These are phyloP conservation scores for Orbilia brochopaga DNA, from an alignment of 2,329 filamentous ascomycete species.

Conservation along the genomic window DNA sequence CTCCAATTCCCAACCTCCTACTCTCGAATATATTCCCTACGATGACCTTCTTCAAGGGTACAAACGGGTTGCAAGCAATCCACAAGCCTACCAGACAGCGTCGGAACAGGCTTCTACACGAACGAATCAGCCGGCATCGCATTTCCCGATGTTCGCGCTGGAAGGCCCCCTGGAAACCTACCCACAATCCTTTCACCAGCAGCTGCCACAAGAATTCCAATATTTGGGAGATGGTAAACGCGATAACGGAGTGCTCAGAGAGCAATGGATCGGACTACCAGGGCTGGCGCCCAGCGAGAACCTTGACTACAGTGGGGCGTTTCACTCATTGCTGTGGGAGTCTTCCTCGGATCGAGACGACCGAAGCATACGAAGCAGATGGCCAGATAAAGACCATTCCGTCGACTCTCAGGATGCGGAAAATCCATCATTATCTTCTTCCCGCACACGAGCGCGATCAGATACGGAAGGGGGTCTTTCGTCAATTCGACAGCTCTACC, in stretches of 20 bases:
- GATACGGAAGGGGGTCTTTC: slow-evolving; percentile 31
- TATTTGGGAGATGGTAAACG: slow-evolving; percentile 21
- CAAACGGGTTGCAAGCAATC: neutral
- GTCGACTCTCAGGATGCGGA: slow-evolving; percentile 21
- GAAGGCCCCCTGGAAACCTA: slow-evolving; percentile 37
- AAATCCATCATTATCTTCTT: slow-evolving; percentile 23
- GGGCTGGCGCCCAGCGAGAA: slow-evolving; percentile 15
- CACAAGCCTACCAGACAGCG: neutral
- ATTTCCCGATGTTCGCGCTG: slow-evolving; percentile 37
- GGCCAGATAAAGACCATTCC: slow-evolving; percentile 6
- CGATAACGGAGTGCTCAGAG: slow-evolving; percentile 27
- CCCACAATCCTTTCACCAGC: slow-evolving; percentile 36
- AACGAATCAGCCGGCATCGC: neutral
- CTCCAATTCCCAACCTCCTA: neutral
- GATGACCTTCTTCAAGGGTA: slow-evolving; percentile 5
- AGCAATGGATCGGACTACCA: slow-evolving; percentile 28
- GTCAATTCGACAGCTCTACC: slow-evolving; percentile 33
- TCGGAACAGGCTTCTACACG: neutral
- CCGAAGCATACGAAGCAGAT: slow-evolving; percentile 14
- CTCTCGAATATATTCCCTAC: slow-evolving; percentile 2
- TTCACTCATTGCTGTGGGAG: slow-evolving; percentile 16
- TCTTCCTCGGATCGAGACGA: slow-evolving; percentile 31
- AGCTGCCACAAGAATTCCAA: slow-evolving; percentile 34
- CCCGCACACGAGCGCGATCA: slow-evolving; percentile 27
- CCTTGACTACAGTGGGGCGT: slow-evolving; percentile 17